A percentile compares a stretch with the other conserved stretches of the same genome.
These are phyloP conservation scores for Claviceps purpurea DNA, from an alignment of 2,329 filamentous ascomycete species.

Conservation along the genomic window DNA sequence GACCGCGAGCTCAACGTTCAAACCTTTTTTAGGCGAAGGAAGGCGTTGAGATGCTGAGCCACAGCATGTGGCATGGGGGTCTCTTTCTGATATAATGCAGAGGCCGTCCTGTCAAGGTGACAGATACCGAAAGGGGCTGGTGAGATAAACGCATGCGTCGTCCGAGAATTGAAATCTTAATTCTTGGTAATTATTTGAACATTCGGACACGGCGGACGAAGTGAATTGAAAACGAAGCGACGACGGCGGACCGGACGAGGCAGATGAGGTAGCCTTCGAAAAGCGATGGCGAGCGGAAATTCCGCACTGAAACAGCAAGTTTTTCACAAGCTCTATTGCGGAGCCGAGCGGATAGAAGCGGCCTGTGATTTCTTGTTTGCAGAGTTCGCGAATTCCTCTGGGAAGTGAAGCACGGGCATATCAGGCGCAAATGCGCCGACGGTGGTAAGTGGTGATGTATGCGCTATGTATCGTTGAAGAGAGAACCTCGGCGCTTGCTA, in stretches of 20 bases:
- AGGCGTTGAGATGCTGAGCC: neutral
- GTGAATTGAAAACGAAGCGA: neutral
- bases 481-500: neutral
- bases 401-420: neutral
- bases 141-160: neutral
- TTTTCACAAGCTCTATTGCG: neutral
- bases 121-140: neutral
- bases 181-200: neutral
- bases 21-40: neutral
- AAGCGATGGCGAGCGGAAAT: neutral
- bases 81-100: neutral
- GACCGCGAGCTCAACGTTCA: neutral
- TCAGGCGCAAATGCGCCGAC: neutral
- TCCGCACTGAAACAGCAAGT: neutral
- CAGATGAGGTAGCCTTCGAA: neutral
- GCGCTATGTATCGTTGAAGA: neutral
- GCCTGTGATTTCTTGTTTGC: neutral
- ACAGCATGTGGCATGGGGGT: neutral
- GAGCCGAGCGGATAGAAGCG: neutral
- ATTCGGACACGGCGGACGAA: slow-evolving; percentile 1
- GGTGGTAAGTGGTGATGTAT: neutral
- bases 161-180: neutral
- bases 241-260: neutral
- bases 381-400: neutral
- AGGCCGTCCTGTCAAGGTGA: neutral